Evolutionary conservation across 768 basidiomycete species (phyloP).

Genomic region (Termitomyces sp.): DNA sequence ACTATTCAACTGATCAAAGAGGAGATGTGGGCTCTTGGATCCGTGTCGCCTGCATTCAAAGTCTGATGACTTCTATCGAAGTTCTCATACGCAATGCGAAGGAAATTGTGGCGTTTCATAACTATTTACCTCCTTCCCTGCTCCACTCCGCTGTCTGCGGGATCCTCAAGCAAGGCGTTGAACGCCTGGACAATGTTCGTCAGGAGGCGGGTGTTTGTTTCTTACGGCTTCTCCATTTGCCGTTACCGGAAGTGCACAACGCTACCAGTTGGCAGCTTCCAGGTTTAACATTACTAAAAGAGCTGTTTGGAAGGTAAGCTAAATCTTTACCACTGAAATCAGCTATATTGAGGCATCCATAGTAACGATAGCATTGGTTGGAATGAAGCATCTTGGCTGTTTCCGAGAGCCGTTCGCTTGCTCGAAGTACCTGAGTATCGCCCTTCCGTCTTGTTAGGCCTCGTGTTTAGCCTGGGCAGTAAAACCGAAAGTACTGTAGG

Average conservation of each 20-base stretch:
- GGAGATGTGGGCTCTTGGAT: slow-evolving; percentile 98
- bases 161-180: slow-evolving; percentile 85
- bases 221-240: slow-evolving; percentile 43
- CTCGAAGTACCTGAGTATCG: slow-evolving; percentile 65
- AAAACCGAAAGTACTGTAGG: slow-evolving; percentile 84
- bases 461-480: slow-evolving; percentile 79
- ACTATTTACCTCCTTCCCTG: slow-evolving; percentile 56
- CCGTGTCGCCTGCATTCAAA: slow-evolving; percentile 72
- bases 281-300: slow-evolving; percentile 41
- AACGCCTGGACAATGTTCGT: slow-evolving; percentile 88
- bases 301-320: slow-evolving; percentile 52
- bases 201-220: slow-evolving; percentile 72
- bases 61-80: slow-evolving; percentile 52
- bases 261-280: slow-evolving; percentile 51
- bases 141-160: slow-evolving; percentile 60
- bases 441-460: slow-evolving; percentile 57
- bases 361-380: slow-evolving; percentile 48
- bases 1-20: slow-evolving; percentile 92
- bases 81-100: slow-evolving; percentile 45
- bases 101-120: slow-evolving; percentile 42
- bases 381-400: slow-evolving; percentile 74
- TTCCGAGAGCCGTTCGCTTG: slow-evolving; percentile 66
- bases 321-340: neutral
- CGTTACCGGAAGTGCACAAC: slow-evolving; percentile 38
- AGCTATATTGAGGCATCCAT: slow-evolving; percentile 1